Conservation (phyloP, 345 rosid genomes). For the Cardamine chenopodiifolia region DNA sequence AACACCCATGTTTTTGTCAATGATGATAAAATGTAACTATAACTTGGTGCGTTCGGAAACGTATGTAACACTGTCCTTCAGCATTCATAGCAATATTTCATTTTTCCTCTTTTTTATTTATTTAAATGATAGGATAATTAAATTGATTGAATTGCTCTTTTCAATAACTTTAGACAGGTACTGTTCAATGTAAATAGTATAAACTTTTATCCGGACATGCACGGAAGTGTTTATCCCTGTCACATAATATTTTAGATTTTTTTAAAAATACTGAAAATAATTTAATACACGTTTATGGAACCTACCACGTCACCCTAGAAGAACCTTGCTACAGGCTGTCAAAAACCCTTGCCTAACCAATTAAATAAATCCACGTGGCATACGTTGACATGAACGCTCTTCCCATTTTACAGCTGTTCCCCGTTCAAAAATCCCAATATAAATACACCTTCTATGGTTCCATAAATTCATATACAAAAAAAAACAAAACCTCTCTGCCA, state of each 20-base stretch:
- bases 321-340: slow-evolving; percentile 43
- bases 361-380: slow-evolving; percentile 38
- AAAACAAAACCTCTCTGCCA: slow-evolving; percentile 12
- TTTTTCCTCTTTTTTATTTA: not conserved
- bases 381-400: slow-evolving; percentile 19
- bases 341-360: slow-evolving; percentile 19
- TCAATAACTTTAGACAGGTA: slow-evolving; percentile 16
- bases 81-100: not conserved
- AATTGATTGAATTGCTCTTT: slow-evolving; percentile 14
- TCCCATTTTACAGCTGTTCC: slow-evolving; percentile 40
- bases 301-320: slow-evolving; percentile 42
- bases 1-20: slow-evolving; percentile 18
- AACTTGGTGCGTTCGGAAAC: not conserved
- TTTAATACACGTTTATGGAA: slow-evolving; percentile 20
- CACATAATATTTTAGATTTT: not conserved
- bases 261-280: not conserved
- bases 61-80: not conserved
- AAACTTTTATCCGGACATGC: slow-evolving; percentile 38
- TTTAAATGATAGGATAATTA: not conserved
- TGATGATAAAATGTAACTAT: not conserved
- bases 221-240: slow-evolving; percentile 38
- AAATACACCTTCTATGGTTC: not conserved
- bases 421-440: slow-evolving; percentile 17
- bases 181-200: slow-evolving; percentile 31
- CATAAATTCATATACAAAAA: slow-evolving; percentile 2